phyloP scores from a whole-genome alignment of 2,329 filamentous ascomycete genomes.

The Aspergillus sp. region DNA sequence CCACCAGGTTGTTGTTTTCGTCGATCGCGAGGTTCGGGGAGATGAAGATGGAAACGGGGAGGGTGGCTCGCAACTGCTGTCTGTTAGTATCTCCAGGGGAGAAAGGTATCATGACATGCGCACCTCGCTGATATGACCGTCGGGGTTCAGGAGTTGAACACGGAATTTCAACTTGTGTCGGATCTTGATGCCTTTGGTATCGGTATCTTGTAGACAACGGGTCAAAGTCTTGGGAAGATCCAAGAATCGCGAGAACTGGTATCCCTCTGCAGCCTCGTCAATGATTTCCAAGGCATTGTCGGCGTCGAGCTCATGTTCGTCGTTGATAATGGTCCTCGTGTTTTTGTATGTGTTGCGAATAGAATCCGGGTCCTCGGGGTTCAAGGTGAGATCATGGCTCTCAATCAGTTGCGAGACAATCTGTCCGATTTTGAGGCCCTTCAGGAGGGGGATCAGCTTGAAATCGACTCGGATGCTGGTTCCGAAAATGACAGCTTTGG shows the following conservation, averaged over 20 bases:
- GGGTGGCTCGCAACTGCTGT: conserved; percentile 74
- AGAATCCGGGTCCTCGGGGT: conserved; percentile 46
- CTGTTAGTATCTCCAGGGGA: conserved; percentile 11
- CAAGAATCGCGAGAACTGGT: conserved; percentile 57
- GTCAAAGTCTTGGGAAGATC: conserved; percentile 79
- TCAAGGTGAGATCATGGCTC: conserved; percentile 64
- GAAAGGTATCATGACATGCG: not conserved
- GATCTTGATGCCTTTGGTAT: conserved; percentile 85
- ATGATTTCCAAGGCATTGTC: conserved; percentile 56
- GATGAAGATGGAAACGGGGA: conserved; percentile 91
- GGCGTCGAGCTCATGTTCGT: conserved; percentile 69
- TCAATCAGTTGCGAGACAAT: conserved; percentile 81
- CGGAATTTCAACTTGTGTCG: conserved; percentile 90
- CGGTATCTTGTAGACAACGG: conserved; percentile 84
- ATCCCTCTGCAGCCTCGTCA: conserved; percentile 62
- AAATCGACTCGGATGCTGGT: conserved; percentile 83
- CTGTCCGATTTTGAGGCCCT: conserved; percentile 81
- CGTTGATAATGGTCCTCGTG: conserved; percentile 63
- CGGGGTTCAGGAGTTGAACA: conserved; percentile 88
- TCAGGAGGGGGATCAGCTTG: conserved; percentile 81
- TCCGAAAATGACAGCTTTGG: conserved; percentile 91
- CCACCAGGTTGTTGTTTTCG: conserved; percentile 77
- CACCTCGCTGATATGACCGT: conserved; percentile 90
- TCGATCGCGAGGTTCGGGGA: conserved; percentile 89
- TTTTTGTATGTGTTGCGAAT: conserved; percentile 55